Evolutionary conservation across 352 stramenopile genomes (phyloP).

Genomic region (Pythium angustatum): DNA sequence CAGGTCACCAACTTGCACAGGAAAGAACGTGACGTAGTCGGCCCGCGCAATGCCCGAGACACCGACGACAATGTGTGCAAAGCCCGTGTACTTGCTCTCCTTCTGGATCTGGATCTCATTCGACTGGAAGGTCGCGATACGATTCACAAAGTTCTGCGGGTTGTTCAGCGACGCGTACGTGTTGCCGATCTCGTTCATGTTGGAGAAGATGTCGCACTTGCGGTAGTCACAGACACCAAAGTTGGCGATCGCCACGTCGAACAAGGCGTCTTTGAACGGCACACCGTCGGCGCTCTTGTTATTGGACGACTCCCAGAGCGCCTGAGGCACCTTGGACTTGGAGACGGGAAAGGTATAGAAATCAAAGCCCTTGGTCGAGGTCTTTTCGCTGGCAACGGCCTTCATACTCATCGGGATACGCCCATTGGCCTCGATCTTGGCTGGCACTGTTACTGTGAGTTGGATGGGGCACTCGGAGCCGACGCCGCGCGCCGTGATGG

Average conservation of each 20-base stretch:
- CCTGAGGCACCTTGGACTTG: slow-evolving; percentile 44
- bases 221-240: slow-evolving; percentile 81
- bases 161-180: slow-evolving; percentile 73
- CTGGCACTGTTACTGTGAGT: slow-evolving; percentile 60
- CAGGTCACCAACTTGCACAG: slow-evolving; percentile 67
- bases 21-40: slow-evolving; percentile 82
- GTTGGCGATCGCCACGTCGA: slow-evolving; percentile 66
- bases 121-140: slow-evolving; percentile 58
- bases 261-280: slow-evolving; percentile 21
- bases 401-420: slow-evolving; percentile 64
- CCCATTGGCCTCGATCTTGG: slow-evolving; percentile 47
- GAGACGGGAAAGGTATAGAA: slow-evolving; percentile 56
- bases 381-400: slow-evolving; percentile 52
- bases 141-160: slow-evolving; percentile 59
- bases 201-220: slow-evolving; percentile 68
- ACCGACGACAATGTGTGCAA: slow-evolving; percentile 68
- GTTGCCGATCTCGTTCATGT: slow-evolving; percentile 33
- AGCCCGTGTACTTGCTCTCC: slow-evolving; percentile 80
- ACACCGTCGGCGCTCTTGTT: slow-evolving; percentile 26
- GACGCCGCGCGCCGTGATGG: slow-evolving; percentile 43
- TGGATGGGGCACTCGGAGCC: slow-evolving; percentile 60
- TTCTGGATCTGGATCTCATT: slow-evolving; percentile 71
- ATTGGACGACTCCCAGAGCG: slow-evolving; percentile 16
- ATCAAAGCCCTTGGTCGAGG: slow-evolving; percentile 46
- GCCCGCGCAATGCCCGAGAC: slow-evolving; percentile 62